Evolutionary conservation across 2,329 filamentous ascomycete species (phyloP), one percentile per base, ranked within the genome.

Genomic region (Boeremia exigua): DNA sequence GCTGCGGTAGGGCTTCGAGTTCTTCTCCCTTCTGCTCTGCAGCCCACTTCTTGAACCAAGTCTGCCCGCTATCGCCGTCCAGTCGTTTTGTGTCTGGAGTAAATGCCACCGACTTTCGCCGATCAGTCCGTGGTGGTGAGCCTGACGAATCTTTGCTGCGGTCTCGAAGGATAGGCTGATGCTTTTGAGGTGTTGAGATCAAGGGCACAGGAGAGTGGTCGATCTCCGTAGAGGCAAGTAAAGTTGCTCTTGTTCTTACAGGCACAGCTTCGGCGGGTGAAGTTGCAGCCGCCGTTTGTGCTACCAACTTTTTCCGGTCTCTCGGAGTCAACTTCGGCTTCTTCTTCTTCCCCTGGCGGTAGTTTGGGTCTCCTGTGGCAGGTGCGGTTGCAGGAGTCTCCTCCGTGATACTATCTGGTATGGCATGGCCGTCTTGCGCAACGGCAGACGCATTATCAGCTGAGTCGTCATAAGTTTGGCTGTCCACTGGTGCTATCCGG

Each of bases 41-140:
- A 11, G 67, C 75, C 82, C 82, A 85, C 53, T 79, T 74, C 58
- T 81, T 80, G 73, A 82, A 84, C 33, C 83, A 72, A 43, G 80
- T 76, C 54, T 81, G 79, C 44, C 79, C 79, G 51, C 79, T 84
- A 56, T 81, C 79, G 17, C 82, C 84, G 70, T 88, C 85, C 40
- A 81, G 73, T 6, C 72, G 75, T 68, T 89, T 88, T 3, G 85
- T 86, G 46, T 87, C 86, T 7, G 83, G 79, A 1, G 86, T 84
- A 68, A 90, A 89, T 1, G 85, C 83, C 8, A 90, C 87, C 4
- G 84, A 86, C 69, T 88, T 88, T 59, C 77, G 77, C 34, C 68
- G 68, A 33, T 68, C 67, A 11, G 62, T 59, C 25, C 53, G 54
- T 28, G 71, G 59, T 9, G 72, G 69, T 45, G 70, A 69, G 27